Evolutionary conservation across 257 asterid species (phyloP), one percentile per base, ranked within the genome.

Genomic region (Thymus mandschuricus): DNA sequence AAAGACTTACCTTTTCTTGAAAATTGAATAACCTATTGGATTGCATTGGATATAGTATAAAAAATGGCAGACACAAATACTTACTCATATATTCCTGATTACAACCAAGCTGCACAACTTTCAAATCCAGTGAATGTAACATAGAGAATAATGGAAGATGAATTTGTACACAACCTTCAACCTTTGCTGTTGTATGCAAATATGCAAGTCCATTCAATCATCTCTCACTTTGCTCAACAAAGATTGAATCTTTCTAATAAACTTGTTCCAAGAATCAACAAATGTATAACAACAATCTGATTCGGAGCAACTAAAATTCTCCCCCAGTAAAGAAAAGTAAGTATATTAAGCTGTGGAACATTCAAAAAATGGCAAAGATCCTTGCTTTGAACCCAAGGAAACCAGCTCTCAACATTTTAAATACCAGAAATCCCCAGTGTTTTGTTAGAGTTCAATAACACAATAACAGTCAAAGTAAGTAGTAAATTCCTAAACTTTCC

Each of bases 401-500:
- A 44, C 21, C 21, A 58, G 21, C 21, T 69, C 48, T 3, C 21
- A 56, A 56, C n/a, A 69, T 52, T 27, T 3, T 33, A 33, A 70
- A 28, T 44, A 34, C 38, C 66, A 48, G n/a, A 12, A 46, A 30
- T 40, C 41, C 48, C 55, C 8, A 15, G 40, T 10, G 21, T 64
- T 51, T 38, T 13, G 60, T 9, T 2, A 9, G 27, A 38, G 35
- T 55, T 33, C 33, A 43, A 6, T 28, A 41, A 54, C 21, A 1
- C 4, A 35, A 6, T 44, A 62, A 38, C 28, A 11, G 33, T 8
- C 15, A 9, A 9, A 51, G 46, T 12, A 12, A 21, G 21, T 21
- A 21, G 21, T 0, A 45, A 54, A 15, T 59, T 60, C 66, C 75
- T 50, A 48, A 56, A 29, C 34, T 49, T 30, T 48, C 52, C 63